Evolutionary conservation across 2,329 filamentous ascomycete species (phyloP).

Genomic region (Beauveria asiatica): DNA sequence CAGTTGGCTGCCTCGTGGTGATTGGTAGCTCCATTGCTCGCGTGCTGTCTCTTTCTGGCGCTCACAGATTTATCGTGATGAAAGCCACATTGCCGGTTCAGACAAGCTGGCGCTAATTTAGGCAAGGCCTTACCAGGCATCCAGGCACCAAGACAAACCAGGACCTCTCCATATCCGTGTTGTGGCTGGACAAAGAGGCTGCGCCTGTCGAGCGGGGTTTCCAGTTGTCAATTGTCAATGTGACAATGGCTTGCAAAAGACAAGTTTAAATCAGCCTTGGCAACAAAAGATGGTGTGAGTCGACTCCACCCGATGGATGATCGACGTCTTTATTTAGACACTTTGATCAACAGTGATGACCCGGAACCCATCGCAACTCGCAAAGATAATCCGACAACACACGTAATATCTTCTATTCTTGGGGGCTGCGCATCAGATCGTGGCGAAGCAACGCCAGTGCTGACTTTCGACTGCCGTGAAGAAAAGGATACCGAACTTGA

Average conservation of each 20-base stretch:
- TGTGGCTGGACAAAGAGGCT: background rate
- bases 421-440: background rate
- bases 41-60: no score
- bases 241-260: no score
- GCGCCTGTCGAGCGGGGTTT: background rate
- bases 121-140: background rate
- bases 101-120: no score
- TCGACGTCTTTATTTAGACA: background rate
- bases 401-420: slow-evolving; percentile 9
- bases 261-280: background rate
- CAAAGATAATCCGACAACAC: background rate
- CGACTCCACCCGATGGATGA: background rate
- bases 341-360: background rate
- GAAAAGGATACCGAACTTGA: background rate
- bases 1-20: no score
- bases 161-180: background rate
- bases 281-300: background rate
- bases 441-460: background rate
- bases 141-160: background rate
- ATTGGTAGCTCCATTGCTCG: no score
- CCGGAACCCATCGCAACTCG: background rate
- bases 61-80: no score
- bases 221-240: background rate
- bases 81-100: no score
- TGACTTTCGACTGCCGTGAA: background rate